Conservation (phyloP, 495 filamentous ascomycete genomes). For the Sphaerosporella brunnea region DNA sequence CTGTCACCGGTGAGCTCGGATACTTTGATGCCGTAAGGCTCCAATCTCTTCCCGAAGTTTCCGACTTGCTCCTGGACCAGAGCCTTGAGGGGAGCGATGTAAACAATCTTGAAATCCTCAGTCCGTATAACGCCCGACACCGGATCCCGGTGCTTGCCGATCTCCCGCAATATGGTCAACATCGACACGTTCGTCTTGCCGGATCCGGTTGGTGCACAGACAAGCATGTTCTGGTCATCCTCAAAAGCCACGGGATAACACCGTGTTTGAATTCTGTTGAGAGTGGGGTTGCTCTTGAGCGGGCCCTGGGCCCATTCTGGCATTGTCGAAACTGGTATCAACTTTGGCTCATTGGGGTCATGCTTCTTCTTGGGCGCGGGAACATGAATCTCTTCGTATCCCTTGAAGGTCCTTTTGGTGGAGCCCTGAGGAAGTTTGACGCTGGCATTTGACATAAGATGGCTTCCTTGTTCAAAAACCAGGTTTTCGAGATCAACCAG, state of each 20-base stretch:
- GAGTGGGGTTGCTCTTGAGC: constrained; percentile 50
- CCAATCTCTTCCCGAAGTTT: constrained; percentile 81
- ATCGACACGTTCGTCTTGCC: constrained; percentile 99
- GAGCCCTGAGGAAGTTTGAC: constrained; percentile 91
- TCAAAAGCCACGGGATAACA: constrained; percentile 83
- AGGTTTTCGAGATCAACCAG: constrained; percentile 89
- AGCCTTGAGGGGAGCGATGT: constrained; percentile 85
- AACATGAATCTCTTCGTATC: constrained; percentile 96
- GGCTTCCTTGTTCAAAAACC: constrained; percentile 92
- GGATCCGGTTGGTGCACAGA: constrained; percentile 92
- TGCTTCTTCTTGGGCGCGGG: constrained; percentile 70
- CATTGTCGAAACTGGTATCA: constrained; percentile 66
- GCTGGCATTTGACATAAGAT: constrained; percentile 94
- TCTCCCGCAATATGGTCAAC: constrained; percentile 88
- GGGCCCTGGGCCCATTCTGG: constrained; percentile 81
- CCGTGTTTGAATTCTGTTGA: constrained; percentile 89
- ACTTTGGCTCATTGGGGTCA: constrained; percentile 58
- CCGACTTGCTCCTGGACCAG: constrained; percentile 93
- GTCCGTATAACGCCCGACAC: constrained; percentile 76
- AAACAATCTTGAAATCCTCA: constrained; percentile 94
- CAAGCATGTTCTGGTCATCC: constrained; percentile 90
- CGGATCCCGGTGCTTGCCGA: constrained; percentile 82
- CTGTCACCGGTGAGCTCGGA: constrained; percentile 91
- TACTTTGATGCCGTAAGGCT: constrained; percentile 79
- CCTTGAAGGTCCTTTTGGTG: constrained; percentile 85